A percentile compares a stretch with the other conserved stretches of the same genome.
Evolutionary conservation across 352 stramenopile genomes (phyloP).

Genomic region (Globisporangium yorkense): DNA sequence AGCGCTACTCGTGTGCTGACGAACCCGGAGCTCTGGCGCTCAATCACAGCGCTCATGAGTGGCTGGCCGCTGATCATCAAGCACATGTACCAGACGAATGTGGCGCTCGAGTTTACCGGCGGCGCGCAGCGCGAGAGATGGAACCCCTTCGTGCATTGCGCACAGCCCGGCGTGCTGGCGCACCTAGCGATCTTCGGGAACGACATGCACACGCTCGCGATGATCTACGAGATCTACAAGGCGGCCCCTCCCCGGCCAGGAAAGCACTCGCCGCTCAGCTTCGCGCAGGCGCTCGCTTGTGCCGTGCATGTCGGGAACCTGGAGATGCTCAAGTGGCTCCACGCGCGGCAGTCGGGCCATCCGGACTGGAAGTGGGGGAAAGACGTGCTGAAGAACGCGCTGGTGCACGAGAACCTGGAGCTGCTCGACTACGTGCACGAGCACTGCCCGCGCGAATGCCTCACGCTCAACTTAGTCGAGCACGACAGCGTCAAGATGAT

Average conservation of each 20-base stretch:
- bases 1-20: neutral
- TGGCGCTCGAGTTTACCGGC: neutral
- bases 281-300: neutral
- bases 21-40: conserved; percentile 2
- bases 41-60: conserved; percentile 1
- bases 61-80: conserved; percentile 2
- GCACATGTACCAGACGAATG: conserved; percentile 1
- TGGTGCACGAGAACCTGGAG: neutral
- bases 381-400: neutral
- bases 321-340: conserved; percentile 7
- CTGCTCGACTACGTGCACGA: conserved; percentile 5
- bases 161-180: neutral
- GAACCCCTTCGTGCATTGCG: neutral
- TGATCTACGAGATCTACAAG: conserved; percentile 3
- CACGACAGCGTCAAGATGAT: neutral
- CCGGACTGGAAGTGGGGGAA: neutral
- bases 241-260: neutral
- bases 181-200: conserved; percentile 5
- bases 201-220: neutral
- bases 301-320: conserved; percentile 1
- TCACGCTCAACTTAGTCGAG: neutral
- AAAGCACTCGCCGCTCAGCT: neutral
- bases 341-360: conserved; percentile 2
- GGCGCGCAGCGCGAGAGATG: neutral
- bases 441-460: neutral